A percentile compares a stretch with the other conserved stretches of the same genome.
Evolutionary conservation across 192 early-diverging fungal species (phyloP).

Genomic region (Podila verticillata): DNA sequence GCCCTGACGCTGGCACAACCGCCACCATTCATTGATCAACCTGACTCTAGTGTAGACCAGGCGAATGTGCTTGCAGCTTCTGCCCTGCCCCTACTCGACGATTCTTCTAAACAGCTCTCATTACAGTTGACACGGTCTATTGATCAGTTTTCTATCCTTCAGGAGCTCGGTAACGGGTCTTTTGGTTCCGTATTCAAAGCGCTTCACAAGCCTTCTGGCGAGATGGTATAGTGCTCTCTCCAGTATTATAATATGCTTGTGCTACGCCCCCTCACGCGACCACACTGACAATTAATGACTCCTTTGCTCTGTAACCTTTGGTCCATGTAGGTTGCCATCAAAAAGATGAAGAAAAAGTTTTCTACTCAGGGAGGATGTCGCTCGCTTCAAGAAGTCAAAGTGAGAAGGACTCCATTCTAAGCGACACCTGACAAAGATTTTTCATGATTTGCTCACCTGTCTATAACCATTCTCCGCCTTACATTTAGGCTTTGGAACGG

Average conservation of each 20-base stretch:
- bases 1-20: too few species aligned
- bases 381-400: constrained; percentile 84
- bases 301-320: too few species aligned
- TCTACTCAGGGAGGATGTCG: constrained; percentile 74
- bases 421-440: too few species aligned
- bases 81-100: background rate
- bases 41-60: too few species aligned
- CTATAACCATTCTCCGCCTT: background rate
- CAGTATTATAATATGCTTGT: too few species aligned
- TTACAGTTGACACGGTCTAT: constrained; percentile 24
- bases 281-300: background rate
- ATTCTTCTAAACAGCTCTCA: background rate
- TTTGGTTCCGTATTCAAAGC: constrained; percentile 84
- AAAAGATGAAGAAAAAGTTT: constrained; percentile 90
- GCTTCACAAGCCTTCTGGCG: constrained; percentile 67
- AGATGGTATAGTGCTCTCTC: constrained; percentile 58
- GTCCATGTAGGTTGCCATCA: constrained; percentile 80
- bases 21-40: too few species aligned
- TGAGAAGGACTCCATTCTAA: constrained; percentile 28
- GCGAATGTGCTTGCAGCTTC: too few species aligned
- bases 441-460: too few species aligned
- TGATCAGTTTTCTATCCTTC: constrained; percentile 69
- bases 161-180: constrained; percentile 84
- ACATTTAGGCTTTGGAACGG: constrained; percentile 69
- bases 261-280: background rate